These are phyloP conservation scores for Canavalia gladiata DNA, from an alignment of 306 rosid species.

Conservation along the genomic window DNA sequence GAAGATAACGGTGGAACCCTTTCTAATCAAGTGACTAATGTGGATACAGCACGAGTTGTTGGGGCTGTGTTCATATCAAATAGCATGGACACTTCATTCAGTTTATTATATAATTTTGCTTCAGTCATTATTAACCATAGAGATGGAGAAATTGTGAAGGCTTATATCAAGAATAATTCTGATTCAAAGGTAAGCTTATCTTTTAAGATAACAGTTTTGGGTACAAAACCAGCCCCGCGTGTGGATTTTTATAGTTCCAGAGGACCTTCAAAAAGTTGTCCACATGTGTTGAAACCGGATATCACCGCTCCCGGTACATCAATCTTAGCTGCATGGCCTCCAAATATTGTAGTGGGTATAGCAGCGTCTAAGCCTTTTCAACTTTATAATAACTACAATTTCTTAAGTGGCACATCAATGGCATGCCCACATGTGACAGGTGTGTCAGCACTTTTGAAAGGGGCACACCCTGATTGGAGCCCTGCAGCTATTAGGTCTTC, in stretches of 20 bases:
- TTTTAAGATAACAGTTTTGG: conserved; percentile 53
- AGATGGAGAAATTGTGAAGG: conserved; percentile 58
- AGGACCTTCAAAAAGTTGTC: conserved; percentile 66
- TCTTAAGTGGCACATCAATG: conserved; percentile 81
- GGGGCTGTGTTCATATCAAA: conserved; percentile 62
- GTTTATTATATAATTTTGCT: neutral
- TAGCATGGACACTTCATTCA: neutral
- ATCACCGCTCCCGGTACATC: conserved; percentile 77
- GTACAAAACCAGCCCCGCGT: conserved; percentile 63
- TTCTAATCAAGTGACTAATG: neutral
- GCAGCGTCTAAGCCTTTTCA: rapidly evolving
- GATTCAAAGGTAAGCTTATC: conserved; percentile 50
- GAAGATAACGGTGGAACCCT: conserved; percentile 42
- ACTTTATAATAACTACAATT: conserved; percentile 51
- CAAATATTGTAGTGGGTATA: conserved; percentile 19
- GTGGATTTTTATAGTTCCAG: conserved; percentile 66
- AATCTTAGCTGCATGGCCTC: conserved; percentile 84
- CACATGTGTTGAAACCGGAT: conserved; percentile 78
- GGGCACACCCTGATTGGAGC: conserved; percentile 67
- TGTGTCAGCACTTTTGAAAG: conserved; percentile 67
- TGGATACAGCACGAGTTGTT: conserved; percentile 30
- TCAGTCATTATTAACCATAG: conserved; percentile 41
- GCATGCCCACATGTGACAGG: conserved; percentile 80
- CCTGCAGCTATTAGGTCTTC: conserved; percentile 82
- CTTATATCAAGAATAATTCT: conserved; percentile 50